Evolutionary conservation across 164 flowering plant genomes (phyloP), one percentile per base, ranked within the genome.

Genomic region (Saururus chinensis): DNA sequence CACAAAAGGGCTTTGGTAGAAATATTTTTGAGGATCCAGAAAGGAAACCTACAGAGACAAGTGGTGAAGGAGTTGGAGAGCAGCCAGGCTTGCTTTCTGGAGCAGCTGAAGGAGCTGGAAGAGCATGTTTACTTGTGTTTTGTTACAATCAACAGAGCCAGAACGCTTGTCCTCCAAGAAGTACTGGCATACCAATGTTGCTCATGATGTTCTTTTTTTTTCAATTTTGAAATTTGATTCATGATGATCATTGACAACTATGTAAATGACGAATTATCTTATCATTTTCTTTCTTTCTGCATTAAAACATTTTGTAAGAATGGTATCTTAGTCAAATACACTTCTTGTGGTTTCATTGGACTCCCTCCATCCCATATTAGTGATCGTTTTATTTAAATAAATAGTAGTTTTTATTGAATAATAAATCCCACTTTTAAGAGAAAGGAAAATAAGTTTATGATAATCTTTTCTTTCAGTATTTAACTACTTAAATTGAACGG

Each of bases 31-130:
- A 78, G 80, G 72, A 80, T 68, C 60, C 67, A 73, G 26, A 80
- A 66, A 45, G 60, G 66, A 40, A 80, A 79, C 54, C 66, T 84
- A 62, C 56, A 87, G 65, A 77, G 61, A 73, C 92, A 84, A 71
- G 84, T 80, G 9, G 72, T 84, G 73, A 85, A 62, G 68, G 95
- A 88, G 55, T 74, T 89, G 48, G 53, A 69, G 24, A 64, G 26
- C 1, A 76, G 77, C 19, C 82, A 87, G 22, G 21, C 64, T 14
- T 45, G 80, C 49, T 83, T 89, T 57, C 19, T 81, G 68, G 89
- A 92, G 60, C 83, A 87, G 69, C 41, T 89, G 11, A 77, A 80
- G 20, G 98, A 87, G 79, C 78, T 89, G 59, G 89, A 89, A 58
- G 80, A 82, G 42, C 89, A 84, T 65, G 65, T 82, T 5, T 83